Base-by-base conservation (phyloP, 2,329 filamentous ascomycete species). In the Arthrobotrys megalospora region DNA sequence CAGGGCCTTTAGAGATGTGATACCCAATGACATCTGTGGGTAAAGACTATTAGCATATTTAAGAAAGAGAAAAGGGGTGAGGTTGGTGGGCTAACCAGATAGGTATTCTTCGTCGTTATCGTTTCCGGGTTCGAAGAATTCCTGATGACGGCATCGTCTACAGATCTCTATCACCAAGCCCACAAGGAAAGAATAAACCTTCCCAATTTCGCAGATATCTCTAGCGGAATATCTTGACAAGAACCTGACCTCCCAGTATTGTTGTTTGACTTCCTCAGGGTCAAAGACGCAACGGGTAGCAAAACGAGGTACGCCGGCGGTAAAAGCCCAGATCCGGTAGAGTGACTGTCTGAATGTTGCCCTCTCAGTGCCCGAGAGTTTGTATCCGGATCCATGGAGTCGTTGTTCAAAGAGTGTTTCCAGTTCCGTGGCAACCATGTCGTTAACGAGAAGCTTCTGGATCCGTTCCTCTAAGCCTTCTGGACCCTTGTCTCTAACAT, bases 51-150 rank as follows among this genome's bases (percentile, higher is more conserved):
- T 34, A 45, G 16, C 19, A 53, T 47, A 28, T n/a, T 14, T 19
- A 6, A 19, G 8, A 34, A 19, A 43, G 7, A n/a, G 7, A 41
- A 48, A 32, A 7, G 19, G 14, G 32, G 7, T 11, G 8, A 1
- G 6, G 10, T 36, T 24, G 24, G 16, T 58, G 24, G 28, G 38
- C 73, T 67, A 47, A 77, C 73, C 73, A 16, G 76, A 79, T 48
- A 79, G 76, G 50, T 79, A 79, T 66, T 79, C 76, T 68, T 79
- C 76, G 58, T 79, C 76, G 19, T 69, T 73, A 36, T 67, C 69
- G 12, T 69, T 65, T n/a, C 69, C 73, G 1, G 73, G 73, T 52
- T 77, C 76, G 68, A 79, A 79, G 76, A 68, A 79, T 64, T 79
- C 76, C 32, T 79, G 76, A 24, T 79, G 76, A 38, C 62, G 67